Base-by-base conservation (phyloP, 345 rosid species). In the Triadica sebifera region DNA sequence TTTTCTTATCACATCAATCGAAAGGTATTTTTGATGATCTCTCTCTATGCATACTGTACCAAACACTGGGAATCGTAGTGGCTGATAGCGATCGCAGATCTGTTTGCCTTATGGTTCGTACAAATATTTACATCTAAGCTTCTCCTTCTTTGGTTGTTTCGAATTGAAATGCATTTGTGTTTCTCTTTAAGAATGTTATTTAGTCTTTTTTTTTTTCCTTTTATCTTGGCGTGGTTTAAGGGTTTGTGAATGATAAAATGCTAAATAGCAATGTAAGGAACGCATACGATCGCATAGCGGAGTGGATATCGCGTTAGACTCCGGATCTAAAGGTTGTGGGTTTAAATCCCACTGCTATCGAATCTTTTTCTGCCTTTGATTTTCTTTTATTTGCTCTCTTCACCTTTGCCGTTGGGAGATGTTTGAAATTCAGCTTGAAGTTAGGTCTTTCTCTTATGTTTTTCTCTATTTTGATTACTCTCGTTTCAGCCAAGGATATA, bases 311-410 rank as follows among this genome's bases (percentile, higher is more conserved):
- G 97, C 96, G 90, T 92, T 92, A 92, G 97, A 92, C 91, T 92
- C 98, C 97, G 97, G 62, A 94, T 92, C 97, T 89, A 87, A 88
- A 92, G 95, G 98, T 90, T 93, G 97, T 89, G 97, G 97, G 97
- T 94, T 94, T 89, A 91, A 94, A 70, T 85, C 97, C 95, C 98
- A 90, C 96, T 92, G 98, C n/a, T n/a, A n/a, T n/a, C n/a, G n/a
- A n/a, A n/a, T n/a, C n/a, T n/a, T 86, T 55, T 34, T 49, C 29
- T 17, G 7, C 12, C 61, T 2, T n/a, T 38, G 59, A 29, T 51
- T n/a, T 39, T 3, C 6, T n/a, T n/a, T n/a, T n/a, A n/a, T n/a
- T n/a, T n/a, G n/a, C n/a, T n/a, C n/a, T n/a, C n/a, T n/a, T n/a
- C n/a, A n/a, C n/a, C n/a, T n/a, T n/a, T n/a, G n/a, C n/a, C 34